Conservation (phyloP, 1,284 basidiomycete genomes). For the Salmacisia buchloeana region DNA sequence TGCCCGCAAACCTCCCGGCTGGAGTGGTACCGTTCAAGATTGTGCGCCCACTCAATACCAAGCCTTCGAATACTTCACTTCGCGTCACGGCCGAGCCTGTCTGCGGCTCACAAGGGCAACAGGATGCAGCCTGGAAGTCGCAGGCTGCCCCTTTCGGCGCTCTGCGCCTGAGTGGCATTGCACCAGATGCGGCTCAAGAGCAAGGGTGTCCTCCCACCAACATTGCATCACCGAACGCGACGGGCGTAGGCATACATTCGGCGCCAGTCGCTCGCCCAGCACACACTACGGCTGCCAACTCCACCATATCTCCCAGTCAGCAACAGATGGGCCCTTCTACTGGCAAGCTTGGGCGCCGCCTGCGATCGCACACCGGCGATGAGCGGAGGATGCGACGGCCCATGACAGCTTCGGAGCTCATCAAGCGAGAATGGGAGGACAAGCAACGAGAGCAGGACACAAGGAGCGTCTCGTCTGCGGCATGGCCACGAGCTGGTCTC, state of each 20-base stretch:
- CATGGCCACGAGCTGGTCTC: too few relatives aligned
- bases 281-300: too few relatives aligned
- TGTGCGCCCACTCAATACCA: background rate
- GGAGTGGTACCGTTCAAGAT: constrained; percentile 15
- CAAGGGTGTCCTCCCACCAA: background rate
- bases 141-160: background rate
- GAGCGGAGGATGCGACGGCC: background rate
- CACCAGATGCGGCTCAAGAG: too few relatives aligned
- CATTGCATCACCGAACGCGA: background rate
- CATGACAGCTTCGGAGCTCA: constrained; percentile 4
- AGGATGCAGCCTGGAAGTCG: background rate
- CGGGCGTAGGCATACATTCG: background rate
- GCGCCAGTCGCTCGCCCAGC: too few relatives aligned
- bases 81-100: too few relatives aligned
- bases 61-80: too few relatives aligned
- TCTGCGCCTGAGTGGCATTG: background rate
- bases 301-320: too few relatives aligned
- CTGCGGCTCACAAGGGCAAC: background rate
- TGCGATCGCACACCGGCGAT: constrained; percentile 5
- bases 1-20: constrained; percentile 2
- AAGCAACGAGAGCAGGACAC: background rate
- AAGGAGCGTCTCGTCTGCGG: too few relatives aligned
- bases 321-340: too few relatives aligned
- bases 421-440: constrained; percentile 4
- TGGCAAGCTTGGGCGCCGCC: too few relatives aligned